Base-by-base conservation (phyloP, 495 filamentous ascomycete genomes). In the Aspergillus cavernicola region DNA sequence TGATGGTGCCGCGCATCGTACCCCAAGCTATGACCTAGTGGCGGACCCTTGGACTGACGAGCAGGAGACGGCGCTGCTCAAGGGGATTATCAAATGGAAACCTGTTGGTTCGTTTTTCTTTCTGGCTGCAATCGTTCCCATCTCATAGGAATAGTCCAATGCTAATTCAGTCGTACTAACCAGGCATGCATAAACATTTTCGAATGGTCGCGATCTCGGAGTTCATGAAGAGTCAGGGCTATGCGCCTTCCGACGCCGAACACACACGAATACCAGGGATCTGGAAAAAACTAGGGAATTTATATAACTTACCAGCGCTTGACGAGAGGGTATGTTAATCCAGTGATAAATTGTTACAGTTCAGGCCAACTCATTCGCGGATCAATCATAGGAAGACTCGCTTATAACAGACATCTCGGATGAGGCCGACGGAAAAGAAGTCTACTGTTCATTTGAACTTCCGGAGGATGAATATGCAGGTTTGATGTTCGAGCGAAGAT, bases 181-280 rank as follows among this genome's bases (percentile, higher is more conserved):
- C 20, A 96, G 92, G 92, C 43, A 85, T 98, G 76, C 92, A 98
- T 74, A 97, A 95, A 69, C 92, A 97, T 71, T 97, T 98, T 66
- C 89, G 90, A 19, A 92, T 97, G 76, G 84, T 97, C 51, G 84
- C 89, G 3, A 90, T 98, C 28, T 86, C 88, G 13, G 84, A 93
- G 52, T 84, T 88, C 61, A 79, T 98, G 55, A 85, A 86, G 55
- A 90, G 87, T 59, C 90, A 96, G 66, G 92, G 91, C 51, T 90
- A 90, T 69, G 84, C 86, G 52, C 81, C 85, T 1, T 59, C 67
- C 0, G 65, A 72, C 13, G 79, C 83, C 47, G 79, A 83, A 12
- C 93, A 98, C 74, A 96, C 90, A 37, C 84, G 84, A 33, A 89
- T 95, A 42, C 84, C 89, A 4, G 87, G 88, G 8, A 96, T 98